Base-by-base conservation (phyloP, 768 basidiomycete species). In the Calocera viscosa region DNA sequence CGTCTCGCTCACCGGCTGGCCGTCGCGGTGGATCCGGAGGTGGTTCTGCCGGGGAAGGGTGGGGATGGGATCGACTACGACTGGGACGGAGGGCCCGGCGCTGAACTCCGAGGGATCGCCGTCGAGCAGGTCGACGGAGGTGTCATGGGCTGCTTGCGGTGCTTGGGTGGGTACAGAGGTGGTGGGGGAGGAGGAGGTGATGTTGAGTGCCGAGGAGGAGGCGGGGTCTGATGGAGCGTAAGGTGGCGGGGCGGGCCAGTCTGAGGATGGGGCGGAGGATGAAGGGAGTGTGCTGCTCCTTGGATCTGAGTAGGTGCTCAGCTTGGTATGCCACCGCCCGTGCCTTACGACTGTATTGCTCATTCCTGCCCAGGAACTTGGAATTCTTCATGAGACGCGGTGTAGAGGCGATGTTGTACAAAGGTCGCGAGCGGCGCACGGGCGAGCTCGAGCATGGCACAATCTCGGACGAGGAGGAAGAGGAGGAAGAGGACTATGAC, bases 331-430 rank as follows among this genome's bases (percentile, higher is more conserved):
- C n/a, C n/a, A n/a, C n/a, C n/a, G n/a, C n/a, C n/a, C n/a, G n/a
- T n/a, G n/a, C n/a, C 11, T 60, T 5, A 11, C 11, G 53, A 22
- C 10, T 5, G 14, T 60, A 32, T 28, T 32, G 30, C 30, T 60
- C 3, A 60, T 32, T 32, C 14, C 2, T 16, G 11, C 5, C 2
- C 30, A 60, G 53, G 53, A 60, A 60, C 30, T 32, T 60, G 53
- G 53, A 60, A 60, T 93, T 90, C 77, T 91, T 91, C 81, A 73
- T 81, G 66, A 76, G 80, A 38, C 88, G 90, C 49, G 86, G 87
- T 22, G 83, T 88, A n/a, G 90, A 93, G 71, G 77, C 90, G 63
- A 81, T 90, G 39, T 79, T 93, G n/a, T 92, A 84, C 80, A 88
- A 85, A 73, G 90, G 90, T 47, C 83, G 82, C 63, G 86, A 90